phyloP scores from a whole-genome alignment of 805 yeast genomes.

The Candida insectalens region DNA sequence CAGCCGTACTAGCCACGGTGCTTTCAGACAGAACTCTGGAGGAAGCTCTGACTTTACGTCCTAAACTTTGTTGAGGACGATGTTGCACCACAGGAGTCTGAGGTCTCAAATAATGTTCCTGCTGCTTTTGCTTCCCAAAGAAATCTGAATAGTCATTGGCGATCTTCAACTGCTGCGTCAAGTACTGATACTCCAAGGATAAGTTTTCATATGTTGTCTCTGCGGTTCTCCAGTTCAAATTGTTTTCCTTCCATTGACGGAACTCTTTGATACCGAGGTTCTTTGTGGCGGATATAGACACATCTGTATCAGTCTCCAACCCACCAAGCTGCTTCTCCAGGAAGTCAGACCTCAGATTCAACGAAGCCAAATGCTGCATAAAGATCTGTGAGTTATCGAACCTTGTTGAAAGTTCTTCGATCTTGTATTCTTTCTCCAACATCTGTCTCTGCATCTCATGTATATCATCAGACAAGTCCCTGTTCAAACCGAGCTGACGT shows the following conservation, averaged over 20 bases:
- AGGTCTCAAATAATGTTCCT: background rate
- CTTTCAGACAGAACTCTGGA: background rate
- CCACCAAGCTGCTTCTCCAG: constrained; percentile 24
- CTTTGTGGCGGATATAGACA: constrained; percentile 10
- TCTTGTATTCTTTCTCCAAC: constrained; percentile 11
- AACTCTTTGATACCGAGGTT: constrained; percentile 14
- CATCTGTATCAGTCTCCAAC: constrained; percentile 13
- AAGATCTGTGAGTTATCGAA: constrained; percentile 20
- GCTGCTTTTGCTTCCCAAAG: background rate
- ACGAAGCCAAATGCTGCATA: constrained; percentile 21
- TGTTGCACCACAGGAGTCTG: background rate
- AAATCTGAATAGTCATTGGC: constrained; percentile 9
- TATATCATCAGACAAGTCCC: constrained; percentile 9
- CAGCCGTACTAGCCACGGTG: background rate
- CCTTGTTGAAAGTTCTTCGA: constrained; percentile 15
- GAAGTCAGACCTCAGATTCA: constrained; percentile 24
- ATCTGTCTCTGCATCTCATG: constrained; percentile 11
- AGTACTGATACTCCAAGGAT: constrained; percentile 28
- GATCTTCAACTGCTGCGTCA: constrained; percentile 18
- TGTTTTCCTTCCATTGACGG: constrained; percentile 21
- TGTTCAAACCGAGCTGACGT: constrained; percentile 4
- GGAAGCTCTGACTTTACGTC: background rate
- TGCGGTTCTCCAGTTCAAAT: constrained; percentile 33
- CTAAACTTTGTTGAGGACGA: background rate
- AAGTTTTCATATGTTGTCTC: constrained; percentile 37